Conservation (phyloP, 2,329 filamentous ascomycete genomes). For the Xylariales sp. region DNA sequence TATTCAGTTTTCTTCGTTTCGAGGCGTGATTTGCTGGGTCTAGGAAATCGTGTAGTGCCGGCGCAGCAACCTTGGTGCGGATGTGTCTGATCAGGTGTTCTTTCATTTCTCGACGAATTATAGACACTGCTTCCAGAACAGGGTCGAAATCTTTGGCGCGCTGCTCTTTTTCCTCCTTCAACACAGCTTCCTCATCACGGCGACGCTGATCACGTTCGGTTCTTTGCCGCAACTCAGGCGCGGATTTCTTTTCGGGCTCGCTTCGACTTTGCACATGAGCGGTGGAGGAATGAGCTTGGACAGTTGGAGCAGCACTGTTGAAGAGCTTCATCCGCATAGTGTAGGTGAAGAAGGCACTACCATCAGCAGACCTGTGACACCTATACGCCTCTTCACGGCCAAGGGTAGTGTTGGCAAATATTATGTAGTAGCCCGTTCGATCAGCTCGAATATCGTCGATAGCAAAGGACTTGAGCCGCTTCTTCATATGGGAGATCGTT, state of each 20-base stretch:
- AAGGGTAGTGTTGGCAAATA: constrained; percentile 75
- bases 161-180: constrained; percentile 87
- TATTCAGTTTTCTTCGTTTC: constrained; percentile 76
- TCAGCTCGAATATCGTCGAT: constrained; percentile 83
- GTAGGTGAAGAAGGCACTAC: constrained; percentile 86
- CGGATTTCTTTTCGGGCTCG: constrained; percentile 21
- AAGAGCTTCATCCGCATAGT: constrained; percentile 85
- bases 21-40: constrained; percentile 75
- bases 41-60: constrained; percentile 74
- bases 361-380: constrained; percentile 75
- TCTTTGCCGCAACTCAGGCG: constrained; percentile 47
- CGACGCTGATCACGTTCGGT: constrained; percentile 69
- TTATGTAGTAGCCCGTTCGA: constrained; percentile 81
- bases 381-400: constrained; percentile 78
- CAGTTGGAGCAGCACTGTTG: constrained; percentile 23
- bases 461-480: constrained; percentile 76
- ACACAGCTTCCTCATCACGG: constrained; percentile 73
- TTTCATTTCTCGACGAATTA: constrained; percentile 73
- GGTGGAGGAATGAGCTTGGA: constrained; percentile 23
- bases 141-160: constrained; percentile 86
- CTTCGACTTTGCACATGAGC: constrained; percentile 16
- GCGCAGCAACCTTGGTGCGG: constrained; percentile 79
- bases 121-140: constrained; percentile 75
- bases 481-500: constrained; percentile 86
- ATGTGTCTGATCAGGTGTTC: constrained; percentile 88